phyloP scores from a whole-genome alignment of 805 yeast genomes.

The Cyberlindnera samutprakarnensis region DNA sequence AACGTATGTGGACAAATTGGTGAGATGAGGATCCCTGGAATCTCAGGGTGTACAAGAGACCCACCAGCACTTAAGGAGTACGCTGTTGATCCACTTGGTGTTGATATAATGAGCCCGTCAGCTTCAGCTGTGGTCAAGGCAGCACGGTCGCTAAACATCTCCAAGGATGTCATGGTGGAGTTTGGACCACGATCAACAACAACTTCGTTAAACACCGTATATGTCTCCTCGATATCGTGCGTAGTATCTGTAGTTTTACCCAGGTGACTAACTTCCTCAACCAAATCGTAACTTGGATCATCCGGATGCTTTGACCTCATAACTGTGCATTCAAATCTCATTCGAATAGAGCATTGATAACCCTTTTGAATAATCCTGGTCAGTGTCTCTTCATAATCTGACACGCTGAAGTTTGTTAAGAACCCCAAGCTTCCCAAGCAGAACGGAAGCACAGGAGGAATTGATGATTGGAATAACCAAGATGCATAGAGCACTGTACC shows the following conservation, averaged over 20 bases:
- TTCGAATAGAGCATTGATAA: slow-evolving; percentile 38
- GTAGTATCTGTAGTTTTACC: slow-evolving; percentile 19
- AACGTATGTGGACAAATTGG: slow-evolving; percentile 50
- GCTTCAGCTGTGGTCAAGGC: slow-evolving; percentile 55
- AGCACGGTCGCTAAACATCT: slow-evolving; percentile 40
- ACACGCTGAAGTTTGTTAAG: slow-evolving; percentile 45
- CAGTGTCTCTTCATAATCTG: slow-evolving; percentile 28
- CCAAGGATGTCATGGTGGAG: slow-evolving; percentile 43
- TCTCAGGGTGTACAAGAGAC: slow-evolving; percentile 45
- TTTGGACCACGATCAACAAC: slow-evolving; percentile 47
- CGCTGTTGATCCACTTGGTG: slow-evolving; percentile 64
- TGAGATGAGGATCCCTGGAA: slow-evolving; percentile 47
- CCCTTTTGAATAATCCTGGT: slow-evolving; percentile 33
- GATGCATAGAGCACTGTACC: slow-evolving; percentile 65
- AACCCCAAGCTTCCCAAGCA: slow-evolving; percentile 64
- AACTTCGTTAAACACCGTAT: slow-evolving; percentile 42
- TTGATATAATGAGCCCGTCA: slow-evolving; percentile 56
- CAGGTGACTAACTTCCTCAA: slow-evolving; percentile 19
- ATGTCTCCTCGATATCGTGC: slow-evolving; percentile 25
- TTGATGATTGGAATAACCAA: slow-evolving; percentile 46
- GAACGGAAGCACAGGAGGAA: slow-evolving; percentile 61
- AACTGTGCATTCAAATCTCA: slow-evolving; percentile 44
- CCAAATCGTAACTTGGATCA: slow-evolving; percentile 11
- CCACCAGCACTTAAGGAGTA: slow-evolving; percentile 50
- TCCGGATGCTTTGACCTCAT: slow-evolving; percentile 25